These are phyloP conservation scores for Phoenix dactylifera DNA, from an alignment of 176 grass and related monocot species.

Conservation along the genomic window DNA sequence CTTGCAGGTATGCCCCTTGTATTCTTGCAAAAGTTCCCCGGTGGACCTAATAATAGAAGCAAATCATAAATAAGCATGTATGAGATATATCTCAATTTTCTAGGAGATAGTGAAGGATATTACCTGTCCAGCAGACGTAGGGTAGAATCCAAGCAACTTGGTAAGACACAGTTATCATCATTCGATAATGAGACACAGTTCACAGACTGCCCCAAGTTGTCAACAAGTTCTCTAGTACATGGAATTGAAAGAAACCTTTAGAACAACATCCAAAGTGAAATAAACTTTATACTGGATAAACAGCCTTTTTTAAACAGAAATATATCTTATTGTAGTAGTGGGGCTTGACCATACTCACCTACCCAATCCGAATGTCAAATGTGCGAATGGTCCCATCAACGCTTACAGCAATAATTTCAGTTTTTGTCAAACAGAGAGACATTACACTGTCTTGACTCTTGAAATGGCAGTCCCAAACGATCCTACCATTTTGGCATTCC, in stretches of 20 bases:
- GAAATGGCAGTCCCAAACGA: too few relatives aligned
- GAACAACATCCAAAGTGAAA: slow-evolving; percentile 11
- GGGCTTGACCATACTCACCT: slow-evolving; percentile 35
- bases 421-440: slow-evolving; percentile 75
- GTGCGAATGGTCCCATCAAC: slow-evolving; percentile 81
- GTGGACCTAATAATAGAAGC: slow-evolving; percentile 37
- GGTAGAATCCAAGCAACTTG: slow-evolving; percentile 90
- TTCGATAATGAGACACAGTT: slow-evolving; percentile 94
- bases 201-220: slow-evolving; percentile 71
- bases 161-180: slow-evolving; percentile 75
- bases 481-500: too few relatives aligned
- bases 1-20: slow-evolving; percentile 88
- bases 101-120: slow-evolving; percentile 1
- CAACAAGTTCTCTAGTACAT: slow-evolving; percentile 66
- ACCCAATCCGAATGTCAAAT: slow-evolving; percentile 93
- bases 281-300: too few relatives aligned
- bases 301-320: too few relatives aligned
- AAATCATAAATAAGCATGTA: neutral
- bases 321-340: too few relatives aligned
- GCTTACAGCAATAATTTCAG: slow-evolving; percentile 93
- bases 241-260: slow-evolving; percentile 11
- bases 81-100: neutral
- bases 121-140: slow-evolving; percentile 82
- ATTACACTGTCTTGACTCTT: slow-evolving; percentile 97
- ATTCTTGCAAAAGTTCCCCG: slow-evolving; percentile 87